A percentile compares a stretch with the other conserved stretches of the same genome.
Evolutionary conservation across 2,329 filamentous ascomycete species (phyloP).

Genomic region (Neurospora sp.): DNA sequence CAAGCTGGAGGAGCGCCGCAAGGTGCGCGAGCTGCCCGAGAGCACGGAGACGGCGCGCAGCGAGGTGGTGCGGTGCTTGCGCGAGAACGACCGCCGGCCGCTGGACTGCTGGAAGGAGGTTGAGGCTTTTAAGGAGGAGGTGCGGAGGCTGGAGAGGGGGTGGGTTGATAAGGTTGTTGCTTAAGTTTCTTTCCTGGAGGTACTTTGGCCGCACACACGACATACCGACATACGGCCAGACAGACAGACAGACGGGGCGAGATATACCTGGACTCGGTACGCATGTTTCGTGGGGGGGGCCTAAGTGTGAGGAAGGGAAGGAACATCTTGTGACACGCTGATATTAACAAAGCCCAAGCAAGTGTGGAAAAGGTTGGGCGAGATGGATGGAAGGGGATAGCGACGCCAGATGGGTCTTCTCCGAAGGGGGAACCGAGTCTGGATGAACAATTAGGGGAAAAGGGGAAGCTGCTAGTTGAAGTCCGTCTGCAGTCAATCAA

Average conservation of each 20-base stretch:
- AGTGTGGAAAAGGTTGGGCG: neutral
- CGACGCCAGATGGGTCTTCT: neutral
- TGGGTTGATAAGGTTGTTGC: constrained; percentile 77
- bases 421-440: neutral
- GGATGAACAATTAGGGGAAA: neutral
- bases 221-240: neutral
- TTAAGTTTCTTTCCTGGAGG: neutral
- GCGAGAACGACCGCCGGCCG: constrained; percentile 75
- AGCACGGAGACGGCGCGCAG: constrained; percentile 64
- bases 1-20: constrained; percentile 52
- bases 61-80: constrained; percentile 69
- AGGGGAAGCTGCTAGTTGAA: neutral
- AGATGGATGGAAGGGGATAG: neutral
- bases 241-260: neutral
- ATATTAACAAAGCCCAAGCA: neutral
- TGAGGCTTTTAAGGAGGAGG: constrained; percentile 80
- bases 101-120: constrained; percentile 94
- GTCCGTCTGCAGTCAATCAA: neutral
- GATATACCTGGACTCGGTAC: neutral
- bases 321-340: neutral
- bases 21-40: constrained; percentile 59
- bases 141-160: constrained; percentile 70
- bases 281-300: neutral
- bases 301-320: neutral
- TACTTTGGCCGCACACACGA: neutral